phyloP scores from a whole-genome alignment of 306 rosid genomes.

The Myrica gale region DNA sequence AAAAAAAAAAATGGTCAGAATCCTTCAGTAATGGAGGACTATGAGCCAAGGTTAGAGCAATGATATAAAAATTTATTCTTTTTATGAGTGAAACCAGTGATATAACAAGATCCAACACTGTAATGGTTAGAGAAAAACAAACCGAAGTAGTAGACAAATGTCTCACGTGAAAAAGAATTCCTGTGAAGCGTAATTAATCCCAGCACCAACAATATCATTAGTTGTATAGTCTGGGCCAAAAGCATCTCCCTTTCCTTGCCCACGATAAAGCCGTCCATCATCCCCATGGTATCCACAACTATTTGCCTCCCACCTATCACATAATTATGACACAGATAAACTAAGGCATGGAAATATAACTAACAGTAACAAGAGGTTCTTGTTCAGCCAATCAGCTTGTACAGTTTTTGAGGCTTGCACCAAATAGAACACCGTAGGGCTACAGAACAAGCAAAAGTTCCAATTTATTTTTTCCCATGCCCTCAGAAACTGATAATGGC shows the following conservation, averaged over 20 bases:
- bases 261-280: constrained; percentile 86
- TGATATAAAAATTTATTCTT: neutral
- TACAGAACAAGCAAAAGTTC: neutral
- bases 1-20: constrained; percentile 1
- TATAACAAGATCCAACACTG: neutral
- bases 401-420: neutral
- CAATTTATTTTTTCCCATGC: neutral
- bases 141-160: constrained; percentile 5
- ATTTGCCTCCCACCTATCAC: constrained; percentile 85
- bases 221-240: constrained; percentile 90
- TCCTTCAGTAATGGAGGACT: neutral
- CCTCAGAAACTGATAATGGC: neutral
- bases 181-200: constrained; percentile 79
- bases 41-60: neutral
- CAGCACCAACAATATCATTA: constrained; percentile 91
- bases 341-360: constrained; percentile 2
- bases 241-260: constrained; percentile 66
- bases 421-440: neutral
- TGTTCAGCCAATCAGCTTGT: neutral
- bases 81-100: neutral
- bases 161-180: constrained; percentile 95
- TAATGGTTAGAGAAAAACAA: neutral
- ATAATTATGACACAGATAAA: neutral
- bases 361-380: neutral
- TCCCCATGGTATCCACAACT: constrained; percentile 98